These are phyloP conservation scores for Rhinocladiella similis DNA, from an alignment of 2,329 filamentous ascomycete species.

Conservation along the genomic window DNA sequence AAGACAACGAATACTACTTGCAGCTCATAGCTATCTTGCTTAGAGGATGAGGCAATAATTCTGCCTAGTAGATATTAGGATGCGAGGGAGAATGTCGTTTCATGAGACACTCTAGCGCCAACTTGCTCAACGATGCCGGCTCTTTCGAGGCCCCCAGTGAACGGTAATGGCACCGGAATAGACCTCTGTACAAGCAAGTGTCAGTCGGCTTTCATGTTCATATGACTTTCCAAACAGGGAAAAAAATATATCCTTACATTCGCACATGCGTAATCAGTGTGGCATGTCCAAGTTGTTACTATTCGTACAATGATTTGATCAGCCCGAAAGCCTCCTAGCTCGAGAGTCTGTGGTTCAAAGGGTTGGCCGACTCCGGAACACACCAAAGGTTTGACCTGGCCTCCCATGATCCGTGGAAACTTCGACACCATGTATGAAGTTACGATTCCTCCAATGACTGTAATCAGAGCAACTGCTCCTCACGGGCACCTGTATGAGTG, in stretches of 20 bases:
- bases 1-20: too few relatives aligned
- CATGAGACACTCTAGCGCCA: slow-evolving; percentile 53
- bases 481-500: too few relatives aligned
- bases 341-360: not conserved
- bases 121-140: slow-evolving; percentile 55
- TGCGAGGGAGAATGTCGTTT: slow-evolving; percentile 59
- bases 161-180: slow-evolving; percentile 59
- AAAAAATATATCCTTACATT: not conserved
- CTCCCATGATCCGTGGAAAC: not conserved
- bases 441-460: not conserved
- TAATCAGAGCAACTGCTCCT: too few relatives aligned
- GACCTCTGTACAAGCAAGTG: slow-evolving; percentile 37
- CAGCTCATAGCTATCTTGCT: too few relatives aligned
- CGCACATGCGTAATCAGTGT: slow-evolving; percentile 62
- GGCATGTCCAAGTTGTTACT: slow-evolving; percentile 85
- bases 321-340: slow-evolving; percentile 56
- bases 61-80: too few relatives aligned
- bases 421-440: too few relatives aligned
- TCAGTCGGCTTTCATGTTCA: slow-evolving; percentile 34
- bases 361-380: not conserved
- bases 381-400: not conserved
- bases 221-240: too few relatives aligned
- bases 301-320: slow-evolving; percentile 90
- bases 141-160: slow-evolving; percentile 54
- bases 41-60: too few relatives aligned